Evolutionary conservation across 805 yeast species (phyloP), one percentile per base, ranked within the genome.

Genomic region (Lachancea waltii): DNA sequence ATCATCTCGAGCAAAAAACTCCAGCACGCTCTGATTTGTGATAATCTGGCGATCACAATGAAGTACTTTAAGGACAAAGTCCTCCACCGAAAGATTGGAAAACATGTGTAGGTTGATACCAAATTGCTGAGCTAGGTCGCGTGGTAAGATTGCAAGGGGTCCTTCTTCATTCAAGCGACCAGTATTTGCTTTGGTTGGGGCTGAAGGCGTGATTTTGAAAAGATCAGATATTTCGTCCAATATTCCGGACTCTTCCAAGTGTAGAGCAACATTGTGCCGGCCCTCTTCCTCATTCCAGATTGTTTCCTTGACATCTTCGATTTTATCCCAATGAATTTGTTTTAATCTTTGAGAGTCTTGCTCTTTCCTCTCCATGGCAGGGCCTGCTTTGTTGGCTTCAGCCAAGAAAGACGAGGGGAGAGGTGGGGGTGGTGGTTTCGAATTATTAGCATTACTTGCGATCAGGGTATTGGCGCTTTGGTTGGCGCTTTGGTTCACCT

Each of bases 271-370:
- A 0, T 65, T 64, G 15, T 73, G 70, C n/a, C 50, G 40, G 33
- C 72, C 67, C 1, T 63, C 50, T 11, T 61, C 49, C 15, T 61
- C 58, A 21, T 68, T 68, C 94, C 94, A 83, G 47, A 83, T 70
- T 0, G 92, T 79, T 29, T 73, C 67, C 13, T 68, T 64, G 11
- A 79, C 64, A 34, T 67, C 58, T 10, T 79, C 83, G 32, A 83
- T 63, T 51, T 77, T 81, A 45, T 83, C 92, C 94, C 92, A 83
- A 50, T 83, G 94, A 45, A 83, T 72, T 51, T 83, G 94, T 53
- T 81, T 83, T 63, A 83, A 62, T 47, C 51, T 36, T 13, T 11
- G 13, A 15, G n/a, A n/a, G n/a, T n/a, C n/a, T n/a, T n/a, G n/a
- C n/a, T n/a, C n/a, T n/a, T n/a, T n/a, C n/a, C n/a, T n/a, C n/a